These are phyloP conservation scores for Malus sieversii DNA, from an alignment of 306 rosid species.

Conservation along the genomic window DNA sequence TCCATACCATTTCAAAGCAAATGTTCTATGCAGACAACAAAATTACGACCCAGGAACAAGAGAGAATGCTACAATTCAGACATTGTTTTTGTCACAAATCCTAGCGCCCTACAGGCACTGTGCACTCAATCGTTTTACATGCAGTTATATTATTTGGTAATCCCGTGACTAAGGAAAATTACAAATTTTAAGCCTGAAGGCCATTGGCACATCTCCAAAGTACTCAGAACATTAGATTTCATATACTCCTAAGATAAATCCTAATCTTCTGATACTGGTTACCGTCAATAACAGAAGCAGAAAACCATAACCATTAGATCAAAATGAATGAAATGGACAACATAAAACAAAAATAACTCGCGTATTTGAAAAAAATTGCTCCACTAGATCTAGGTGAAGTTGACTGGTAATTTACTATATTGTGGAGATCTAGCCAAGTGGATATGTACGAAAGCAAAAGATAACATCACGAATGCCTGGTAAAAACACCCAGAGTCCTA, in stretches of 20 bases:
- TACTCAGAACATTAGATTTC: neutral
- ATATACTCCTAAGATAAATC: neutral
- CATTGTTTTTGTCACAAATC: too few relatives aligned
- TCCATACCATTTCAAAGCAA: neutral
- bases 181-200: neutral
- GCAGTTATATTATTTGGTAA: neutral
- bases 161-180: too few relatives aligned
- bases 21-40: neutral
- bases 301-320: neutral
- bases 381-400: neutral
- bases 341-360: neutral
- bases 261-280: neutral
- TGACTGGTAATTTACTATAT: neutral
- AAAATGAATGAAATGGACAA: too few relatives aligned
- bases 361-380: too few relatives aligned
- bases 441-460: neutral
- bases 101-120: neutral
- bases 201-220: neutral
- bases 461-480: neutral
- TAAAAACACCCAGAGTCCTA: too few relatives aligned
- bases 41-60: neutral
- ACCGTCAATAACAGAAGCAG: neutral
- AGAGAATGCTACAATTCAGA: neutral
- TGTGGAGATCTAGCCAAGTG: neutral
- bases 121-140: neutral